A percentile compares a stretch with the other conserved stretches of the same genome.
Evolutionary conservation across 228 moss, liverwort and hornwort species (phyloP).

Genomic region (Sphagnum magellanicum): DNA sequence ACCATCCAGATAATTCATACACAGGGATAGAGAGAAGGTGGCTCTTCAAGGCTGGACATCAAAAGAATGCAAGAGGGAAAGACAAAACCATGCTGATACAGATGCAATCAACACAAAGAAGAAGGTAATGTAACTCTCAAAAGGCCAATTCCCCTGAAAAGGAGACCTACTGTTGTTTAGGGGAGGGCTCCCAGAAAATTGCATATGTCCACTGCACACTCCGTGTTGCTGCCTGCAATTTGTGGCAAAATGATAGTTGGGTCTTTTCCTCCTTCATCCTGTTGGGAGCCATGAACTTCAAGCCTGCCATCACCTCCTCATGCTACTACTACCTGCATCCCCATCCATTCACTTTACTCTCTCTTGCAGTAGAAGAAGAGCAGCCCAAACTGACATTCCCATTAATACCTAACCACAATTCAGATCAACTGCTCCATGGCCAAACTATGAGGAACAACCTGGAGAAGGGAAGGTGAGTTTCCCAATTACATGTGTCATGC

Average conservation of each 20-base stretch:
- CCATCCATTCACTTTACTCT: no score
- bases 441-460: no score
- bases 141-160: no score
- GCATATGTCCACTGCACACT: constrained; percentile 94
- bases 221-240: constrained; percentile 76
- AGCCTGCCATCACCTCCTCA: constrained; percentile 17
- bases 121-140: no score
- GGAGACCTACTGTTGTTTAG: constrained; percentile 25
- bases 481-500: no score
- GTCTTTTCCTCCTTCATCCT: constrained; percentile 19
- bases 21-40: not conserved
- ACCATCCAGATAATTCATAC: no score
- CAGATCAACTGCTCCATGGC: no score
- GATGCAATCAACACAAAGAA: not conserved
- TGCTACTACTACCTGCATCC: not conserved
- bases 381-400: no score
- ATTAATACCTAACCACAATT: no score
- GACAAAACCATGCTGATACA: not conserved
- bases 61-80: not conserved
- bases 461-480: no score
- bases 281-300: constrained; percentile 14
- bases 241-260: constrained; percentile 34
- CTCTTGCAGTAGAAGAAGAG: no score
- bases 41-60: not conserved
- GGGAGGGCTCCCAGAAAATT: constrained; percentile 65